Evolutionary conservation across 352 stramenopile genomes (phyloP).

Genomic region (Globisporangium parvum): DNA sequence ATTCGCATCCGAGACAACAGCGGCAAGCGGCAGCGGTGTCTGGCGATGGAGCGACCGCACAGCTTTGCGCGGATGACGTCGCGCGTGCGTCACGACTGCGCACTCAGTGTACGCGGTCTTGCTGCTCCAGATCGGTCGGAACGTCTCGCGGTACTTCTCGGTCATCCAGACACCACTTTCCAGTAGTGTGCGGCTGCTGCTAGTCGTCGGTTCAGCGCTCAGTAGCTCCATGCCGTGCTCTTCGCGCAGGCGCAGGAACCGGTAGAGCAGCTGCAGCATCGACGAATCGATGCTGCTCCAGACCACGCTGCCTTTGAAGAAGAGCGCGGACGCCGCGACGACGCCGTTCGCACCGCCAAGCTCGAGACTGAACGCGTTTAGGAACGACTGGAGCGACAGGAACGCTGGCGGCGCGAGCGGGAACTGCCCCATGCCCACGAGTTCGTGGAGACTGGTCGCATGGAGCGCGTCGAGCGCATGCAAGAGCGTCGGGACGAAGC

Average conservation of each 20-base stretch:
- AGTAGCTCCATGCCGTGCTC: conserved; percentile 37
- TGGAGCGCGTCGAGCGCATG: conserved; percentile 23
- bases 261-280: conserved; percentile 33
- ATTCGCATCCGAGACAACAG: conserved; percentile 27
- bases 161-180: conserved; percentile 29
- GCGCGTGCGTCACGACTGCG: conserved; percentile 20
- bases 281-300: conserved; percentile 35
- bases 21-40: conserved; percentile 27
- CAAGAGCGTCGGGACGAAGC: conserved; percentile 43
- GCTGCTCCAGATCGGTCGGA: conserved; percentile 57
- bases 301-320: conserved; percentile 51
- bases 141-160: conserved; percentile 48
- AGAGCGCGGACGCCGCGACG: conserved; percentile 22
- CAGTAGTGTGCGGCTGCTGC: not conserved
- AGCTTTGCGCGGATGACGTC: conserved; percentile 19
- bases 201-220: not conserved
- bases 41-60: conserved; percentile 51
- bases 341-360: not conserved
- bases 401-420: conserved; percentile 44
- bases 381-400: conserved; percentile 44
- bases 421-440: conserved; percentile 41
- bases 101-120: conserved; percentile 59
- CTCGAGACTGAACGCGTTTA: conserved; percentile 31
- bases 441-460: conserved; percentile 31
- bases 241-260: conserved; percentile 47